Conservation (phyloP, 2,329 filamentous ascomycete genomes). For the Atkinsonella hypoxylon region DNA sequence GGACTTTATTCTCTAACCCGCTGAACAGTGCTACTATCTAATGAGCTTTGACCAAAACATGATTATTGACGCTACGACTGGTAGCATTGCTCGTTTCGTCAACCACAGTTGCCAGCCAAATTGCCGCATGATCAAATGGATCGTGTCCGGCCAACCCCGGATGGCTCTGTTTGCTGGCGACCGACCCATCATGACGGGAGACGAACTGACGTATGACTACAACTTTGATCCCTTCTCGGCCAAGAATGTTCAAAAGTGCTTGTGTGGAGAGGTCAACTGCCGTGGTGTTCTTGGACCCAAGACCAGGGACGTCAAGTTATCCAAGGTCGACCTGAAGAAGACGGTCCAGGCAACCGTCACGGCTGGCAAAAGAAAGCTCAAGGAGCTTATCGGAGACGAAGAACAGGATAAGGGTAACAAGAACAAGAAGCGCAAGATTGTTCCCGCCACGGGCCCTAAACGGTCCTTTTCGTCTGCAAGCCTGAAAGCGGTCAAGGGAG, state of each 20-base stretch:
- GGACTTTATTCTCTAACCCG: slow-evolving; percentile 7
- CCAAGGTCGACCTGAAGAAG: slow-evolving; percentile 31
- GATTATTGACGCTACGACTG: slow-evolving; percentile 94
- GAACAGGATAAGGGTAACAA: slow-evolving; percentile 27
- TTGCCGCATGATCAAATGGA: slow-evolving; percentile 97
- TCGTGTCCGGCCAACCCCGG: slow-evolving; percentile 80
- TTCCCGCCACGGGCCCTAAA: slow-evolving; percentile 22
- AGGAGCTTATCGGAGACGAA: slow-evolving; percentile 36
- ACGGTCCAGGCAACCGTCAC: slow-evolving; percentile 29
- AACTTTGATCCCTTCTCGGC: slow-evolving; percentile 59
- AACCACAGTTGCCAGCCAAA: slow-evolving; percentile 97
- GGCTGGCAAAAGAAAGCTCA: slow-evolving; percentile 44
- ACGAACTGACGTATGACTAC: slow-evolving; percentile 92
- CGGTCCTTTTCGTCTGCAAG: slow-evolving; percentile 22
- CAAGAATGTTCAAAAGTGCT: slow-evolving; percentile 56
- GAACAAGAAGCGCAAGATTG: slow-evolving; percentile 34
- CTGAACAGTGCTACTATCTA: slow-evolving; percentile 75
- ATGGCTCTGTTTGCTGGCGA: slow-evolving; percentile 96
- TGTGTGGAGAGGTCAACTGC: slow-evolving; percentile 52
- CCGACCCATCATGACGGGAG: slow-evolving; percentile 79
- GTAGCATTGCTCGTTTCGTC: slow-evolving; percentile 93
- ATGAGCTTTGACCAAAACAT: slow-evolving; percentile 99
- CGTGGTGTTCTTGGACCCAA: slow-evolving; percentile 52
- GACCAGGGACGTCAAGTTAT: slow-evolving; percentile 41
- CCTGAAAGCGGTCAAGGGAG: slow-evolving; percentile 24